These are phyloP conservation scores for Achlya hypogyna DNA, from an alignment of 352 stramenopile genomes.

Conservation along the genomic window DNA sequence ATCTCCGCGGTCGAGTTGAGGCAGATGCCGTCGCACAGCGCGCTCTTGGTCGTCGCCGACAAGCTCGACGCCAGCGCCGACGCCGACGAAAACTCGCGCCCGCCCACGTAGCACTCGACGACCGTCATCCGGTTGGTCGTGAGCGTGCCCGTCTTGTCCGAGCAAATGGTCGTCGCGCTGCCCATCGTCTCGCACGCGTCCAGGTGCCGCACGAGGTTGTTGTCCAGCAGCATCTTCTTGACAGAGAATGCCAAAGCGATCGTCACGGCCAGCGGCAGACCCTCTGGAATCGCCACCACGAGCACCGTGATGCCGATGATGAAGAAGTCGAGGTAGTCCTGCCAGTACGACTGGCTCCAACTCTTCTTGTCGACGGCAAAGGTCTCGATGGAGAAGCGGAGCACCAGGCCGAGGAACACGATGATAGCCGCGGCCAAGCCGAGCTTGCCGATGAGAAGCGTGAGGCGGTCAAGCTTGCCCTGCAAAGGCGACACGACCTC, in stretches of 20 bases:
- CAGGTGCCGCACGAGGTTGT: conserved; percentile 84
- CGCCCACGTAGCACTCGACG: conserved; percentile 61
- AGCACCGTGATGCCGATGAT: conserved; percentile 85
- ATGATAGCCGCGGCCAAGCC: conserved; percentile 59
- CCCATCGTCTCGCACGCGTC: conserved; percentile 90
- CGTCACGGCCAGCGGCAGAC: conserved; percentile 94
- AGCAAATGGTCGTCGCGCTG: conserved; percentile 93
- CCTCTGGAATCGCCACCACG: conserved; percentile 96
- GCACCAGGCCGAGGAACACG: conserved; percentile 71
- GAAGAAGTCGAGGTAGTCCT: conserved; percentile 74
- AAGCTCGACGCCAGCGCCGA: conserved; percentile 22
- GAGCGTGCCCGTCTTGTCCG: conserved; percentile 95
- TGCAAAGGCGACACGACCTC: conserved; percentile 67
- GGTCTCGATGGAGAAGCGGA: conserved; percentile 55
- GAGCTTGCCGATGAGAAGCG: conserved; percentile 76
- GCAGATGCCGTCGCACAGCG: conserved; percentile 33
- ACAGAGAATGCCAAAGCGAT: conserved; percentile 94
- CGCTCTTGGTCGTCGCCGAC: conserved; percentile 31
- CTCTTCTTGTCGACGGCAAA: conserved; percentile 32
- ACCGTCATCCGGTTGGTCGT: conserved; percentile 97
- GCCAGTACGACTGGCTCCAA: conserved; percentile 47
- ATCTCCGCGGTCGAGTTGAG: conserved; percentile 59
- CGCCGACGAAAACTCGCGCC: conserved; percentile 36
- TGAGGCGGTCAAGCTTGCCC: conserved; percentile 76
- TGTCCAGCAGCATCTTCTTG: conserved; percentile 87